Evolutionary conservation across 129 eudicot species (phyloP).

Genomic region (Ambrosia artemisiifolia): DNA sequence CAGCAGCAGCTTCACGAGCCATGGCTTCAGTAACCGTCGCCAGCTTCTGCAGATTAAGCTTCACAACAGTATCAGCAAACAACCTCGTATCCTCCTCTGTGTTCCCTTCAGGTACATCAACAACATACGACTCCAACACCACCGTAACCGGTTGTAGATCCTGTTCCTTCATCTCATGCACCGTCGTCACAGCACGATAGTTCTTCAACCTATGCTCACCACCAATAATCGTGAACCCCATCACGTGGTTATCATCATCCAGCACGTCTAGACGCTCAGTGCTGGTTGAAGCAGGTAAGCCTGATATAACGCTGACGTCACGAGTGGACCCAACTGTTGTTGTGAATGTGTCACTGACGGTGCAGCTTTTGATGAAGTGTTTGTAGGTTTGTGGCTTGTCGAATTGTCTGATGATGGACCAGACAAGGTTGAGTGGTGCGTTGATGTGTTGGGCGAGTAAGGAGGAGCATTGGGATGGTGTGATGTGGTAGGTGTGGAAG

Average conservation of each 20-base stretch:
- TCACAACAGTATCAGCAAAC: constrained; percentile 85
- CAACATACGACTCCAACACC: constrained; percentile 72
- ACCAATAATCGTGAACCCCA: constrained; percentile 66
- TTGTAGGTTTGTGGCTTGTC: constrained; percentile 81
- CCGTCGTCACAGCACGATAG: constrained; percentile 63
- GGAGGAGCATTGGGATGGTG: constrained; percentile 62
- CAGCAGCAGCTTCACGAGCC: constrained; percentile 12
- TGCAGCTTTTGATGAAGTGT: constrained; percentile 83
- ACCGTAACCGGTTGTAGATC: constrained; percentile 30
- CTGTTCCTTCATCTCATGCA: constrained; percentile 40
- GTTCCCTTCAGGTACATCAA: constrained; percentile 84
- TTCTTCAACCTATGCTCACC: constrained; percentile 81
- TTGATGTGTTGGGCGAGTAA: constrained; percentile 64
- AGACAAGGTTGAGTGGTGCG: constrained; percentile 59
- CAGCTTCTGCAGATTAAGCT: constrained; percentile 72
- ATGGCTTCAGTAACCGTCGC: constrained; percentile 46
- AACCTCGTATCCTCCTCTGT: constrained; percentile 79
- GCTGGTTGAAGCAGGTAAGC: constrained; percentile 79
- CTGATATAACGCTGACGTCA: constrained; percentile 69
- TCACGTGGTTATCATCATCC: constrained; percentile 61
- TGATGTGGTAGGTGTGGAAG: constrained; percentile 70
- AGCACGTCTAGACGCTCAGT: constrained; percentile 69
- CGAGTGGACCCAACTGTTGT: constrained; percentile 57
- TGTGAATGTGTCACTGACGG: constrained; percentile 31
- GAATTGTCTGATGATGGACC: constrained; percentile 76